phyloP scores from a whole-genome alignment of 305 asterid genomes.

The Solanum hybrid region DNA sequence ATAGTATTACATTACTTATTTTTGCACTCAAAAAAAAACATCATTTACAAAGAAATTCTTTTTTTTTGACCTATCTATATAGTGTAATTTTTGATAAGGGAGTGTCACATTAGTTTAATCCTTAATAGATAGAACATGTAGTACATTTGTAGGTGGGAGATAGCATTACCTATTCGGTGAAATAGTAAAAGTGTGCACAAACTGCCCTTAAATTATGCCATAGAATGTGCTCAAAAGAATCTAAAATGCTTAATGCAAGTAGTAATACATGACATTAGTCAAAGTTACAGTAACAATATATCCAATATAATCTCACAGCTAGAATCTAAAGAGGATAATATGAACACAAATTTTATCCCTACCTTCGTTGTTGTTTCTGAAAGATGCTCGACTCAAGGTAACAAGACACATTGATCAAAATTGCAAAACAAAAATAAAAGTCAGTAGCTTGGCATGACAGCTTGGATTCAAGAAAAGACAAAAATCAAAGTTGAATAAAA shows the following conservation, averaged over 20 bases:
- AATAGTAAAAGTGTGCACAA: background rate
- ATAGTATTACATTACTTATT: background rate
- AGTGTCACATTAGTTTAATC: background rate
- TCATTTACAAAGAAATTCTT: background rate
- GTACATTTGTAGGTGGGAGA: background rate
- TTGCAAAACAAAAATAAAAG: background rate
- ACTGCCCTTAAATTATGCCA: background rate
- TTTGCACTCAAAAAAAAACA: background rate
- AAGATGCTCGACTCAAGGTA: background rate
- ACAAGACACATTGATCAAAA: background rate
- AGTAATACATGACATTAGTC: background rate
- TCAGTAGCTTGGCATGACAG: background rate
- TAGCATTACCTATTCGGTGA: background rate
- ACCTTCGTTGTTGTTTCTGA: rapidly evolving
- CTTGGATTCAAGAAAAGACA: background rate
- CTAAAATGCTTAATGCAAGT: background rate
- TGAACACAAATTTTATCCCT: background rate
- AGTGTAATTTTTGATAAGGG: rapidly evolving
- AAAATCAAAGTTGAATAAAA: background rate
- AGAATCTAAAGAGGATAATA: rapidly evolving
- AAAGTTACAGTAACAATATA: background rate
- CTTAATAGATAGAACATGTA: background rate
- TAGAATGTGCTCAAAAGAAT: background rate
- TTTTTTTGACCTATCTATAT: background rate
- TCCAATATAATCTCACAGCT: background rate